A percentile compares a stretch with the other conserved stretches of the same genome.
Evolutionary conservation across 2,329 filamentous ascomycete species (phyloP).

Genomic region (Botrytis medusae): DNA sequence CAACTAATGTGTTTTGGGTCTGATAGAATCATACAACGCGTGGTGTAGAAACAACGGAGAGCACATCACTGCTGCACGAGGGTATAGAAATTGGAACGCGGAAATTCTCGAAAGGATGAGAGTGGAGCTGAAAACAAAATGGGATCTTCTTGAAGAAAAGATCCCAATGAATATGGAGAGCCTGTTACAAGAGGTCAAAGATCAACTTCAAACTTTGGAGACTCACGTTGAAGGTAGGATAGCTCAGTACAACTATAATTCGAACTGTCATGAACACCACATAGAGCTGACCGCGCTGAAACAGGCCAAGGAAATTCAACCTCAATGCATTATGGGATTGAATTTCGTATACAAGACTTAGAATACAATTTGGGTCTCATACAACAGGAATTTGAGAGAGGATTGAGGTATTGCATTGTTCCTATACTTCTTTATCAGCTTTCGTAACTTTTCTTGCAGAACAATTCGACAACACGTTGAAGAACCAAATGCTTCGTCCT

Average conservation of each 20-base stretch:
- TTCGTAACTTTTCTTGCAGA: not conserved
- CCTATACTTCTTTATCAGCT: not conserved
- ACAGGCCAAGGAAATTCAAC: not conserved
- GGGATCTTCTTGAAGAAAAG: not conserved
- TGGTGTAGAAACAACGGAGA: not conserved
- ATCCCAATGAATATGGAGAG: not conserved
- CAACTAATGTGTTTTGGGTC: not conserved
- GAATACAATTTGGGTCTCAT: not conserved
- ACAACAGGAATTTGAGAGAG: not conserved
- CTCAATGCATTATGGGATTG: not conserved
- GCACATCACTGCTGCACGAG: not conserved
- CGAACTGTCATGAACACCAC: not conserved
- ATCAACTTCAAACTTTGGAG: not conserved
- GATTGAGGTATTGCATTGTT: not conserved
- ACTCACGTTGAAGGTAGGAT: not conserved
- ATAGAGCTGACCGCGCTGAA: not conserved
- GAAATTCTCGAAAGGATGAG: not conserved
- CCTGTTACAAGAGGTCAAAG: not conserved
- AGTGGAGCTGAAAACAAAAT: not conserved
- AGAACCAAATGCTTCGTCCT: not conserved
- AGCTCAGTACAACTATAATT: not conserved
- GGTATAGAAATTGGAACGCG: not conserved
- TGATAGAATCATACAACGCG: not conserved
- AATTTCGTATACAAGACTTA: not conserved
- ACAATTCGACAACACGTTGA: not conserved